Evolutionary conservation across 441 rosid species (phyloP), one percentile per base, ranked within the genome.

Genomic region (Biscutella laevigata): DNA sequence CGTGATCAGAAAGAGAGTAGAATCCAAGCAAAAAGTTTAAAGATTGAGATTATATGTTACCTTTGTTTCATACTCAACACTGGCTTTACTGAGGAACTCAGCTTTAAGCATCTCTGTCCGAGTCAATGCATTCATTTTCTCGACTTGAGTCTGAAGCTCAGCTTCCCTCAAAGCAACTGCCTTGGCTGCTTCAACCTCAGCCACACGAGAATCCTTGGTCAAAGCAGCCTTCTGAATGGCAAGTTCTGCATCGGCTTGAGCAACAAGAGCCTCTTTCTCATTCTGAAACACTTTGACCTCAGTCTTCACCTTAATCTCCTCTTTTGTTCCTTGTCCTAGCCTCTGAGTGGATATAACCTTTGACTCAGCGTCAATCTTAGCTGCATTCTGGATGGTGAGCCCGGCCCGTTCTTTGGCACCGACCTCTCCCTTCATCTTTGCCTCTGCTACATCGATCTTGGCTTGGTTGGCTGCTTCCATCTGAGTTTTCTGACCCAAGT

Each of bases 401-500:
- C 86, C 86, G 0, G 65, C 65, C 10, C 86, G 12, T 10, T 43
- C 30, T 70, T 77, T 81, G 0, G 79, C 20, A 13, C 88, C 88
- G 0, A 77, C 64, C 70, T 81, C 91, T 28, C 88, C 83, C 49
- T 78, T 78, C 85, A 78, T 80, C 66, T 15, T 72, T 0, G 87
- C 87, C 63, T 80, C 87, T 0, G 85, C 72, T 1, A 81, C 87
- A 45, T 83, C 88, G 3, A 83, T 56, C 47, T 42, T 82, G 6
- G 86, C 86, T 48, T 82, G 86, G 64, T 84, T 82, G 0, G 86
- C 94, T 1, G 94, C 89, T 55, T 84, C 94, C 84, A 74, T 77
- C 59, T 82, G 94, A 5, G 94, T 84, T 65, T 79, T 82, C 29
- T 82, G 86, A 8, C 94, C 94, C 71, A 84, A 58, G 59, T 77